These are phyloP conservation scores for Spergularia marina DNA, from an alignment of 148 eudicot genomes.

Conservation along the genomic window DNA sequence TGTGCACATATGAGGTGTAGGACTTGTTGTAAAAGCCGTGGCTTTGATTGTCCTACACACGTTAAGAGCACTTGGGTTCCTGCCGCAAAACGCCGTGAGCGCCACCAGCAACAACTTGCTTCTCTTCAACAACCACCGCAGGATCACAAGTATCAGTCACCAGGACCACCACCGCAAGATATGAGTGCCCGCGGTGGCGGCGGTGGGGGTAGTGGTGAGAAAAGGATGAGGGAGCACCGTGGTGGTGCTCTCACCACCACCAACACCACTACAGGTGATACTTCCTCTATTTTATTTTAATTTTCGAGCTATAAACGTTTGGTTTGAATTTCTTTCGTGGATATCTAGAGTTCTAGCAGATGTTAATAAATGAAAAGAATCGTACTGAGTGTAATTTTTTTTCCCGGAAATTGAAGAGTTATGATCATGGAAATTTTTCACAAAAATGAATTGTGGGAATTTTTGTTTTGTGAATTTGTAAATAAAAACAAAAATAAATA, in stretches of 20 bases:
- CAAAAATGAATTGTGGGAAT: not conserved
- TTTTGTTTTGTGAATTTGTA: not conserved
- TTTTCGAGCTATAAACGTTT: too few relatives aligned
- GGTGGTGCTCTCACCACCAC: slow-evolving; percentile 22
- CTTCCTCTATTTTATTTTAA: too few relatives aligned
- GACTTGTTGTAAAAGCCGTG: slow-evolving; percentile 85
- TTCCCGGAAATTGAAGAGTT: too few relatives aligned
- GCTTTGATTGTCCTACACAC: slow-evolving; percentile 76
- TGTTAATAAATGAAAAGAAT: too few relatives aligned
- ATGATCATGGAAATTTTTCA: too few relatives aligned
- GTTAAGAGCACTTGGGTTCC: slow-evolving; percentile 97
- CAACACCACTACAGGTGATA: slow-evolving; percentile 37
- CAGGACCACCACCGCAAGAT: slow-evolving; percentile 17
- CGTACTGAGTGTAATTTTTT: too few relatives aligned
- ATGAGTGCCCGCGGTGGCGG: slow-evolving; percentile 7
- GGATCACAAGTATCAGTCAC: too few relatives aligned
- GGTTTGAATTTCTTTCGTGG: too few relatives aligned
- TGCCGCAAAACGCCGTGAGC: slow-evolving; percentile 71
- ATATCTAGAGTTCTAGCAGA: too few relatives aligned
- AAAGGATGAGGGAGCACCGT: slow-evolving; percentile 38
- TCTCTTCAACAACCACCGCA: slow-evolving; percentile 26
- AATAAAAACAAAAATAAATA: not conserved
- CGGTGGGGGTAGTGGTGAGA: slow-evolving; percentile 20
- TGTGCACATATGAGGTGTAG: slow-evolving; percentile 73
- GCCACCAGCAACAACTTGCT: slow-evolving; percentile 44